phyloP scores from a whole-genome alignment of 1,284 basidiomycete species.

The Termitomyces sp. region DNA sequence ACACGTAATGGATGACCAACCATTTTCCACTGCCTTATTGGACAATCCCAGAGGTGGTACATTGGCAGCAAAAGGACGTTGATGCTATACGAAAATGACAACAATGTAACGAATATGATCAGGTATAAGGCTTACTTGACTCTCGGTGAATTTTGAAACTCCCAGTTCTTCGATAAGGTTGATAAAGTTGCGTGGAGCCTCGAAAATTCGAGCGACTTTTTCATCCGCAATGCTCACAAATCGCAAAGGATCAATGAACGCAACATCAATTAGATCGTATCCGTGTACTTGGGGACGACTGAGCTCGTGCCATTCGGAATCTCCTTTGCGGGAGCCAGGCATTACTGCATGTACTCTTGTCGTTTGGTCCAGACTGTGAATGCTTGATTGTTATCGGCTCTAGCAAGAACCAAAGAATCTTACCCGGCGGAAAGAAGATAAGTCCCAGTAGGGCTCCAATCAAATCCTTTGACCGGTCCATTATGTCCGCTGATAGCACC shows the following conservation, averaged over 20 bases:
- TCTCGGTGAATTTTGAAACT: slow-evolving; percentile 41
- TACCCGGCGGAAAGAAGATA: slow-evolving; percentile 84
- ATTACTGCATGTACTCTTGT: slow-evolving; percentile 73
- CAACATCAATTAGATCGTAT: slow-evolving; percentile 83
- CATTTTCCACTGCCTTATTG: slow-evolving; percentile 44
- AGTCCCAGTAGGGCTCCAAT: slow-evolving; percentile 81
- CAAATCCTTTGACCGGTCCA: slow-evolving; percentile 70
- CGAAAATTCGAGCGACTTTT: slow-evolving; percentile 88
- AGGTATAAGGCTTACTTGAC: slow-evolving; percentile 34
- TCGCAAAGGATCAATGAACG: slow-evolving; percentile 69
- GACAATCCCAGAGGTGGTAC: slow-evolving; percentile 33
- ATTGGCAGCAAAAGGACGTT: slow-evolving; percentile 27
- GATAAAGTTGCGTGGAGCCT: slow-evolving; percentile 79
- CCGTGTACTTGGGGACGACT: slow-evolving; percentile 91
- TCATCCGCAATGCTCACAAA: slow-evolving; percentile 90
- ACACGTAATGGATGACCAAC: slow-evolving; percentile 28
- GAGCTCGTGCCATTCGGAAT: slow-evolving; percentile 76
- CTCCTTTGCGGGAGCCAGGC: slow-evolving; percentile 27
- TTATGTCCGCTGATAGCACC: slow-evolving; percentile 81
- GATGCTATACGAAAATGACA: slow-evolving; percentile 16
- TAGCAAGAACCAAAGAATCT: neutral
- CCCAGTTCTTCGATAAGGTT: slow-evolving; percentile 47
- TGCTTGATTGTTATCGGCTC: neutral
- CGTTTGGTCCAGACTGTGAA: slow-evolving; percentile 76
- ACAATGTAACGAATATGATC: neutral